A percentile compares a stretch with the other conserved stretches of the same genome.
These are phyloP conservation scores for Gastrodia elata DNA, from an alignment of 106 monocot genomes.

Conservation along the genomic window DNA sequence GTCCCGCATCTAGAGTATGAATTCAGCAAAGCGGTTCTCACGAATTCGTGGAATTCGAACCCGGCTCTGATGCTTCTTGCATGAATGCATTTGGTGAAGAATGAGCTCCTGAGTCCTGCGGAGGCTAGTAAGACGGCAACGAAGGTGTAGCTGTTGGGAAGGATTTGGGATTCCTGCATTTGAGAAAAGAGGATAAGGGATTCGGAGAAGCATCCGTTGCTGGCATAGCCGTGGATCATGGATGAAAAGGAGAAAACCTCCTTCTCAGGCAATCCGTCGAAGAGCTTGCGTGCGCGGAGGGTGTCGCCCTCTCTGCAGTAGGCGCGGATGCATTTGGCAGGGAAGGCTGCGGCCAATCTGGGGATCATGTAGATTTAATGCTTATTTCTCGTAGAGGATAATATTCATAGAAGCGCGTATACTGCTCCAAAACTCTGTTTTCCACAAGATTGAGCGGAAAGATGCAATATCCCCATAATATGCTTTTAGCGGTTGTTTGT, in stretches of 20 bases:
- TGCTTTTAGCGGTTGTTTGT: too few species aligned
- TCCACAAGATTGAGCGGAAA: too few species aligned
- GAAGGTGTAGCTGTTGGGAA: conserved; percentile 33
- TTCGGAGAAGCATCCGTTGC: conserved; percentile 15
- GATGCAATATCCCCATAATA: too few species aligned
- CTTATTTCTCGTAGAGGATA: too few species aligned
- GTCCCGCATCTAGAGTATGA: conserved; percentile 27
- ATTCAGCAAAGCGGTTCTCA: conserved; percentile 31
- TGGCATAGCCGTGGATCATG: conserved; percentile 31
- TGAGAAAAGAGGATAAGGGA: conserved; percentile 18
- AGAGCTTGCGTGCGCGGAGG: conserved; percentile 11
- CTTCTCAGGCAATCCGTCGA: conserved; percentile 36
- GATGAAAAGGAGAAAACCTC: conserved; percentile 22
- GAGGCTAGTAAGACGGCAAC: conserved; percentile 23
- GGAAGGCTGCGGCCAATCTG: too few species aligned
- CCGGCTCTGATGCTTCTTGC: conserved; percentile 23
- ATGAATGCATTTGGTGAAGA: conserved; percentile 18
- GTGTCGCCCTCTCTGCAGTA: conserved; percentile 4
- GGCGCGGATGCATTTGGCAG: conserved; percentile 8
- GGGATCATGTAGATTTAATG: too few species aligned
- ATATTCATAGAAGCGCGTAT: too few species aligned
- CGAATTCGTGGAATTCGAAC: conserved; percentile 16
- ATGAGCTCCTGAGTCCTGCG: conserved; percentile 3
- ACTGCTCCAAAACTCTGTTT: too few species aligned
- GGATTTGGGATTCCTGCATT: conserved; percentile 3